Conservation (phyloP, 2,329 filamentous ascomycete genomes). For the Davidsoniella neocaledoniae region DNA sequence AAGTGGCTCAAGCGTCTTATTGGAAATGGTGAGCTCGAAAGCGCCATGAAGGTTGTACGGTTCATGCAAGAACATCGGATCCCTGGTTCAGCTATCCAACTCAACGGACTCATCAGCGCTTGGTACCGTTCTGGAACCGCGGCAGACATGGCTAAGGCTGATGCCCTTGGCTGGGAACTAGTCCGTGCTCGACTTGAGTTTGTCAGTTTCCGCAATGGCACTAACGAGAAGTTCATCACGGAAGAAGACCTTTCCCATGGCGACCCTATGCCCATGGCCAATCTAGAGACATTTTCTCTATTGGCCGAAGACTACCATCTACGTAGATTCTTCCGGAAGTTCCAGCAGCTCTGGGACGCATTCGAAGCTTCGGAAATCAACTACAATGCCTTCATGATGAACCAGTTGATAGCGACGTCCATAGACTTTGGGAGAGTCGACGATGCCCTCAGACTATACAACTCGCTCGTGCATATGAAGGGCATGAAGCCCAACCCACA, state of each 20-base stretch:
- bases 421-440: conserved; percentile 40
- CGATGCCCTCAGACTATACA: conserved; percentile 39
- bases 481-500: conserved; percentile 44
- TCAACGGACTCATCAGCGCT: conserved; percentile 68
- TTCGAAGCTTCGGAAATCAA: conserved; percentile 46
- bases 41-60: conserved; percentile 54
- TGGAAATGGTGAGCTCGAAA: conserved; percentile 51
- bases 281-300: conserved; percentile 61
- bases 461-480: conserved; percentile 31
- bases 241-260: not conserved
- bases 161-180: conserved; percentile 60
- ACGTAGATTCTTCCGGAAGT: conserved; percentile 37
- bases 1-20: conserved; percentile 81
- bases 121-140: conserved; percentile 50
- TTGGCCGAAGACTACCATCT: conserved; percentile 56
- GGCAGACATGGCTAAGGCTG: conserved; percentile 41
- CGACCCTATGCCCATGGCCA: conserved; percentile 38
- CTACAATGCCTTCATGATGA: conserved; percentile 61
- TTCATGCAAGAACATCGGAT: conserved; percentile 58
- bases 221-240: not conserved
- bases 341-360: conserved; percentile 44
- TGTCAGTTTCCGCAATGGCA: conserved; percentile 30
- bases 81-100: conserved; percentile 52
- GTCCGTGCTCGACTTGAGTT: conserved; percentile 49
- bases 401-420: conserved; percentile 55